A percentile compares a stretch with the other conserved stretches of the same genome.
These are phyloP conservation scores for Coemansia sp. DNA, from an alignment of 192 early-diverging fungal species.

Conservation along the genomic window DNA sequence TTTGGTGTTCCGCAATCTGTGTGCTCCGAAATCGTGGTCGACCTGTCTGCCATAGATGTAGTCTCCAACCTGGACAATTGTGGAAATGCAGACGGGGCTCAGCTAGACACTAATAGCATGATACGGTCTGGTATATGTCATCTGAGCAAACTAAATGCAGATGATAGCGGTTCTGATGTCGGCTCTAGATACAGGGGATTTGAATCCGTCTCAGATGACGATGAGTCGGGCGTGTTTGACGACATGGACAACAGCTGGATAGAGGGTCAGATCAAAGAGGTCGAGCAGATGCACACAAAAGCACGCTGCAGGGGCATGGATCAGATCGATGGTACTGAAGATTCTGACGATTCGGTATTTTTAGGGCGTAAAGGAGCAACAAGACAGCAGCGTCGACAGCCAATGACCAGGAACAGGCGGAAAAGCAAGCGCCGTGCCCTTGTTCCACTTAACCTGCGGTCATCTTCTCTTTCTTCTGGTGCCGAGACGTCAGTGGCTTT, in stretches of 20 bases:
- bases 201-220: not conserved
- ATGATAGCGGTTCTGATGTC: not conserved
- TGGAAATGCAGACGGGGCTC: not conserved
- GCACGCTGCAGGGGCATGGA: not conserved
- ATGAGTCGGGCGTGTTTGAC: not conserved
- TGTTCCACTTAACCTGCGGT: not conserved
- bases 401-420: not conserved
- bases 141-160: not conserved
- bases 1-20: not conserved
- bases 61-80: not conserved
- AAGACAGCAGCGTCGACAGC: not conserved
- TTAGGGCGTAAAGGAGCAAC: not conserved
- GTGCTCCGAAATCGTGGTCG: not conserved
- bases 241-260: slow-evolving; percentile 7
- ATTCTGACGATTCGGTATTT: not conserved
- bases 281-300: not conserved
- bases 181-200: not conserved
- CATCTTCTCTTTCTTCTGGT: not conserved
- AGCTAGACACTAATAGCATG: not conserved
- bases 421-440: not conserved
- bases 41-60: not conserved
- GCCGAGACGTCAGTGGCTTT: not conserved
- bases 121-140: not conserved
- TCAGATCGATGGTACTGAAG: slow-evolving; percentile 2
- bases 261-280: not conserved